phyloP scores from a whole-genome alignment of 2,329 filamentous ascomycete genomes.

The Cryphonectria carpinicola region DNA sequence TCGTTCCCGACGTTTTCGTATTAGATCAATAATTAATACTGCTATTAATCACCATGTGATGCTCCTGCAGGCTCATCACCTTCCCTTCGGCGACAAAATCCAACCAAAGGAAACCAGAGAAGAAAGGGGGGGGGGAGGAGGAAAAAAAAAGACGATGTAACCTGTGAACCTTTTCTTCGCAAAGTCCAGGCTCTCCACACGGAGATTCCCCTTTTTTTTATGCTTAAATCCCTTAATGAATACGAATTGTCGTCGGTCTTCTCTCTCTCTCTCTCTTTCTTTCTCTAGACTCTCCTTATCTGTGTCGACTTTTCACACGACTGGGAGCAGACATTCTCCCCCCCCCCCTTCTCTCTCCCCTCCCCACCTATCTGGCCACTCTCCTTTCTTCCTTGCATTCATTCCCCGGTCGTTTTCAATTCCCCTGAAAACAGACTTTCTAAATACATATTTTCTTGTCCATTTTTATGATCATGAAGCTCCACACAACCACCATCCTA shows the following conservation, averaged over 20 bases:
- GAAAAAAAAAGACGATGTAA: neutral
- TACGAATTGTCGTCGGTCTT: neutral
- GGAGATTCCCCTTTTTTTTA: neutral
- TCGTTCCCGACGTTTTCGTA: neutral
- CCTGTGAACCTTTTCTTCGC: neutral
- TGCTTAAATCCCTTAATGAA: neutral
- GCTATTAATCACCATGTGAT: neutral
- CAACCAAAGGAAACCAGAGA: too few relatives aligned
- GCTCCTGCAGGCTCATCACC: neutral
- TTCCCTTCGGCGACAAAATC: neutral
- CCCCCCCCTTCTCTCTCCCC: neutral
- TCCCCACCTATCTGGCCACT: neutral
- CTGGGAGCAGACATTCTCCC: neutral
- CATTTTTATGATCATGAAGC: constrained; percentile 6
- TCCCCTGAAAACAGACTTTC: neutral
- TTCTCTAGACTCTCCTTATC: neutral
- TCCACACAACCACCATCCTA: neutral
- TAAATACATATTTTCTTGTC: neutral
- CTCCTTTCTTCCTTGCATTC: neutral
- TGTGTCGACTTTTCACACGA: neutral
- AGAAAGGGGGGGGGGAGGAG: too few relatives aligned
- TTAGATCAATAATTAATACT: neutral
- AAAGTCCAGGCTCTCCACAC: neutral
- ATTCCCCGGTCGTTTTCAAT: neutral
- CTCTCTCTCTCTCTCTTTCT: neutral